Evolutionary conservation across 2,329 filamentous ascomycete species (phyloP).

Genomic region (Pseudonectria buxi): DNA sequence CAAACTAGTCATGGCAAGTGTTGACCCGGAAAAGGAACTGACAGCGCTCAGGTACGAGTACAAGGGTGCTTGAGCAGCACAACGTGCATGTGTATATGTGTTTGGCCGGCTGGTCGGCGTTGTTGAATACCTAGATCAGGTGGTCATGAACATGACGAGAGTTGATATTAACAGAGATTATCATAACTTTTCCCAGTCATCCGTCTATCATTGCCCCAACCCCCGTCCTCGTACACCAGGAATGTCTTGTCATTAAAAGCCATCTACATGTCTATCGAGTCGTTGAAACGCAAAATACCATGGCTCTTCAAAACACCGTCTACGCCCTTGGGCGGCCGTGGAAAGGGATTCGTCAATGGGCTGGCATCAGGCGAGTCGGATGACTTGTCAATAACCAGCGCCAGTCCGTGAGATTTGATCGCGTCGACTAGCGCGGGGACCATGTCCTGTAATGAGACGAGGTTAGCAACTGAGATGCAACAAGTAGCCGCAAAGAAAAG

Average conservation of each 20-base stretch:
- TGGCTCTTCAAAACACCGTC: constrained; percentile 82
- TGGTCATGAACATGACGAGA: constrained; percentile 1
- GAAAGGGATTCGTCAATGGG: constrained; percentile 43
- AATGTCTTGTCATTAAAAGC: constrained; percentile 16
- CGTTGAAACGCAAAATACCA: constrained; percentile 86
- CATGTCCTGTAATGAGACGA: constrained; percentile 59
- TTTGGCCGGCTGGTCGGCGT: too few relatives aligned
- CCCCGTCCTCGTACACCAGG: constrained; percentile 5
- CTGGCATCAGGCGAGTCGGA: constrained; percentile 42
- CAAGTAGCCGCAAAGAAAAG: too few relatives aligned
- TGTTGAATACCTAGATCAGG: background rate
- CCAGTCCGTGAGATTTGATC: constrained; percentile 89
- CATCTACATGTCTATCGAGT: constrained; percentile 68
- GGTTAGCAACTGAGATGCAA: background rate
- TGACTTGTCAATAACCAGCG: constrained; percentile 83
- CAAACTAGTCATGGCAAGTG: constrained; percentile 59
- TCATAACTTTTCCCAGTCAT: too few relatives aligned
- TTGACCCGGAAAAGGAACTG: constrained; percentile 63
- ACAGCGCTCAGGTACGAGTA: constrained; percentile 56
- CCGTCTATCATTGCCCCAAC: background rate
- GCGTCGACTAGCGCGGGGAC: constrained; percentile 87
- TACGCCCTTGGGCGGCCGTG: constrained; percentile 67
- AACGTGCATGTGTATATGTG: too few relatives aligned
- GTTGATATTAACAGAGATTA: too few relatives aligned
- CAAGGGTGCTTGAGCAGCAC: constrained; percentile 51